Base-by-base conservation (phyloP, 495 filamentous ascomycete genomes). In the Rhypophila decipiens region DNA sequence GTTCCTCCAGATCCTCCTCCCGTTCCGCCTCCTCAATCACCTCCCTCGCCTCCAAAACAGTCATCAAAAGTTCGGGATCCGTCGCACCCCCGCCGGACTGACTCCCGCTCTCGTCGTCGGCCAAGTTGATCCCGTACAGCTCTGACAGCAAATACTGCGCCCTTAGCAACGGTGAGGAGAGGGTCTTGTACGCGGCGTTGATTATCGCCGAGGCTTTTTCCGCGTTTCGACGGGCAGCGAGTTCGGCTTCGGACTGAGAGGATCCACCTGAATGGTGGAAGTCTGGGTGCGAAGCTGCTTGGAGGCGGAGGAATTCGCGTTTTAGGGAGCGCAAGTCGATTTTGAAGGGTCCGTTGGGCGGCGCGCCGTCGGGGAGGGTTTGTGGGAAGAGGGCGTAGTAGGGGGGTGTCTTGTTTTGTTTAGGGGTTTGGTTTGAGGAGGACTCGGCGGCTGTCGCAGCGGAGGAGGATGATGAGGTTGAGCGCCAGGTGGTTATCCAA, bases 371-470 rank as follows among this genome's bases (percentile, higher is more conserved):
- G 11, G 91, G 81, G 13, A 96, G 74, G 12, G 88, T 88, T 11
- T 73, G 56, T 5, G 89, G 88, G 75, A 98, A 98, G 67, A 97
- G 81, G 35, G 83, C 78, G 77, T 96, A 97, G 75, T 88, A 66
- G 11, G 41, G 44, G n/a, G 55, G 61, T 17, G 47, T 50, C 5
- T 50, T 48, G 15, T 33, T 22, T 11, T 39, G 23, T 17, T 51
- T n/a, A n/a, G n/a, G n/a, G n/a, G n/a, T n/a, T n/a, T n/a, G n/a
- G n/a, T n/a, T n/a, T n/a, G n/a, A n/a, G 22, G 17, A 12, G 18
- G 36, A 31, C 23, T 19, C 18, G 47, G 31, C 29, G 39, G 23
- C 9, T 35, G 19, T 29, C 7, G 10, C 22, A 3, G 49, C n/a
- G 2, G 49, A 39, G 9, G 51, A 24, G 39, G 55, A 39, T 18